A percentile compares a stretch with the other conserved stretches of the same genome.
Conservation (phyloP, 768 basidiomycete genomes). For the Xerocomellus dryophilus region DNA sequence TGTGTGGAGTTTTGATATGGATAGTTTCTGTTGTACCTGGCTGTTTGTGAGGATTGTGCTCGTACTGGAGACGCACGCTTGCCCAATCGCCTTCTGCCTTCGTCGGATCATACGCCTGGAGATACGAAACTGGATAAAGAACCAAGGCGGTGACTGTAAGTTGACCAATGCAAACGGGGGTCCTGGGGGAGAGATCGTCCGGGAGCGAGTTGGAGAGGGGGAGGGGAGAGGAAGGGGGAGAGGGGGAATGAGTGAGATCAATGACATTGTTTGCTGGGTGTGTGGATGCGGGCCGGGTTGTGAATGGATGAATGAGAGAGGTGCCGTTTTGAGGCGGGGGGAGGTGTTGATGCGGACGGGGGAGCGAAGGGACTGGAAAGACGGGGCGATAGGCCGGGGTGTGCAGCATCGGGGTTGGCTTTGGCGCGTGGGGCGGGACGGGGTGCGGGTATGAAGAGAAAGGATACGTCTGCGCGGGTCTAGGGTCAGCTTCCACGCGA, state of each 20-base stretch:
- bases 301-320: slow-evolving; percentile 21
- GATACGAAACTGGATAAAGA: slow-evolving; percentile 75
- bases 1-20: slow-evolving; percentile 66
- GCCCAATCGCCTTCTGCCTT: slow-evolving; percentile 59
- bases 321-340: slow-evolving; percentile 24
- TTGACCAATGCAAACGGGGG: slow-evolving; percentile 86
- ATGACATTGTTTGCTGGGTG: slow-evolving; percentile 54
- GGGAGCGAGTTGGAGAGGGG: slow-evolving; percentile 38
- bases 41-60: slow-evolving; percentile 55
- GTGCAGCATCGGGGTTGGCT: slow-evolving; percentile 20
- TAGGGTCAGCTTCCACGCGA: slow-evolving; percentile 38
- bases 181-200: slow-evolving; percentile 68
- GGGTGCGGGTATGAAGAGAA: slow-evolving; percentile 23
- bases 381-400: slow-evolving; percentile 44
- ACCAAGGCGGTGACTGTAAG: slow-evolving; percentile 80
- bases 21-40: slow-evolving; percentile 64
- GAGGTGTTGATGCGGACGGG: slow-evolving; percentile 23
- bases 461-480: slow-evolving; percentile 35
- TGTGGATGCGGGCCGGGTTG: slow-evolving; percentile 20
- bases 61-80: slow-evolving; percentile 66
- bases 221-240: slow-evolving; percentile 41
- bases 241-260: slow-evolving; percentile 71
- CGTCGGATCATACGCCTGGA: slow-evolving; percentile 44
- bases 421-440: slow-evolving; percentile 27
- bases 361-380: slow-evolving; percentile 45